phyloP scores from a whole-genome alignment of 371 early-diverging fungal genomes.

The Mortierella sp. region DNA sequence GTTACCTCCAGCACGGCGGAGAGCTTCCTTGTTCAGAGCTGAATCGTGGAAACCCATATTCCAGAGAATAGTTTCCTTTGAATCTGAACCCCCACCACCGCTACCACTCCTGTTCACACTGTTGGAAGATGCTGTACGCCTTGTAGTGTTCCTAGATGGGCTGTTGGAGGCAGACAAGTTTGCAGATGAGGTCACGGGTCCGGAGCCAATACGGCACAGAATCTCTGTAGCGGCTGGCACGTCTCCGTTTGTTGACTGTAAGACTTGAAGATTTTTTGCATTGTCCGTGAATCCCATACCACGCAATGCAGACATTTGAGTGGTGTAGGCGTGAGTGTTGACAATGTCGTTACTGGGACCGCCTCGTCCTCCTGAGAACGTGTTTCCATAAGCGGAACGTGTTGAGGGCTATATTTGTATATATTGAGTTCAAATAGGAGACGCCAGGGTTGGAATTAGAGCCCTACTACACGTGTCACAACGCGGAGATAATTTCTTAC shows the following conservation, averaged over 20 bases:
- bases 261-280: constrained; percentile 67
- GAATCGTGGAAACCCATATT: constrained; percentile 66
- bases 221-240: constrained; percentile 81
- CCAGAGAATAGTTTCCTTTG: constrained; percentile 57
- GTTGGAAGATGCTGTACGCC: constrained; percentile 20
- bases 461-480: not conserved
- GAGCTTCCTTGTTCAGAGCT: constrained; percentile 61
- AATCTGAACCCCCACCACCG: constrained; percentile 16
- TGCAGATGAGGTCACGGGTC: constrained; percentile 60
- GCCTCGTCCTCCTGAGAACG: constrained; percentile 35
- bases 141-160: constrained; percentile 11
- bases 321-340: constrained; percentile 54
- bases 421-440: too few relatives aligned
- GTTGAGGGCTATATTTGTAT: constrained; percentile 27
- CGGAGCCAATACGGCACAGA: constrained; percentile 63
- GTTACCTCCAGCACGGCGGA: constrained; percentile 72
- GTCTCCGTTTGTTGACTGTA: constrained; percentile 79
- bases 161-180: constrained; percentile 44
- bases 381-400: constrained; percentile 45
- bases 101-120: constrained; percentile 13
- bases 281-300: constrained; percentile 87
- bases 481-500: constrained; percentile 11
- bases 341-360: constrained; percentile 34
- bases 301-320: constrained; percentile 62
- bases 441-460: not conserved